Base-by-base conservation (phyloP, 73 alveolate genomes). In the Paramecium octaurelia region DNA sequence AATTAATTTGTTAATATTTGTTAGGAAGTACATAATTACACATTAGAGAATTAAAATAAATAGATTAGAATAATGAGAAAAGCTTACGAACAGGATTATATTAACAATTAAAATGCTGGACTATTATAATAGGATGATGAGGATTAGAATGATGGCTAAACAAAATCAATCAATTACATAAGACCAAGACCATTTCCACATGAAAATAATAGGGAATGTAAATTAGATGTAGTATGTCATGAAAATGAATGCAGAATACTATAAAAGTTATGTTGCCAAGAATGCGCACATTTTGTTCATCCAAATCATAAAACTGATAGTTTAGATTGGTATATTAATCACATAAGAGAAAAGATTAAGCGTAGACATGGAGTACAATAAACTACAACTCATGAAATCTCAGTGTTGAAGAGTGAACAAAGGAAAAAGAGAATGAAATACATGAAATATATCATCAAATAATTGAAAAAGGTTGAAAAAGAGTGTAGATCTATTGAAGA, bases 241-340 rank as follows among this genome's bases (percentile, higher is more conserved):
- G 59, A 75, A 58, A 42, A 75, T 35, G 59, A 75, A 29, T 75
- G 88, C 38, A 75, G 88, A 75, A 75, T 75, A 1, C 16, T 75
- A 18, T 42, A 4, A 36, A 36, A 36, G 9, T 36, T 7, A 36
- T 36, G 43, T 2, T 36, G 43, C 9, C 5, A 80, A 18, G 69
- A 54, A 18, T 54, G 69, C 5, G 31, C 69, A 54, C 69, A 54
- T 23, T 80, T 31, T 42, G 75, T 80, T 12, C 91, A 80, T 80
- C 91, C 91, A 40, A 80, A 80, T 46, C 91, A 80, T 35, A 46
- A 23, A 16, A 48, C 57, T 8, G 91, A 80, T 44, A 80, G 76
- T 80, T 44, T 80, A 9, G 91, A 80, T 44, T 80, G 91, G 91
- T 80, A 80, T 80, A 44, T 80, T 27, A 46, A 46, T 80, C 91